Conservation (phyloP, 768 basidiomycete species). For the Boletus tomentosulus region DNA sequence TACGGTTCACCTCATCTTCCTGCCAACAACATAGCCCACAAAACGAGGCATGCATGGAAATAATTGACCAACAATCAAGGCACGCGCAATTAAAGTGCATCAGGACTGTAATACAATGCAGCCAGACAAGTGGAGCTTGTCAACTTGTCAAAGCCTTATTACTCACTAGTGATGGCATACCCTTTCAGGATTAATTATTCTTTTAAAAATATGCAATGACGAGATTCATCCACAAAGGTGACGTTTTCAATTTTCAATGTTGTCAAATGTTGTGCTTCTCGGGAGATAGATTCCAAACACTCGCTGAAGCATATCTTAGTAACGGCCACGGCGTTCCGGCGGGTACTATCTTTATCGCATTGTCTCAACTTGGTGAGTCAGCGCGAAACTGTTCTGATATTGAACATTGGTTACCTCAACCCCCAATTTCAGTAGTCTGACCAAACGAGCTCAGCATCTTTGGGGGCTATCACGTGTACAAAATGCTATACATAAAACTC, state of each 20-base stretch:
- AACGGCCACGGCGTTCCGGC: no score
- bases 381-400: neutral
- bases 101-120: no score
- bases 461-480: neutral
- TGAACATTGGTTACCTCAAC: neutral
- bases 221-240: neutral
- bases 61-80: no score
- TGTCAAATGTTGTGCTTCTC: neutral
- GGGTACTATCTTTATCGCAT: neutral
- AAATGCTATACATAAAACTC: neutral
- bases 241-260: neutral
- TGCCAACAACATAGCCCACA: no score
- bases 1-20: no score
- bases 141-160: no score
- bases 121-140: no score
- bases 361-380: neutral
- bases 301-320: no score
- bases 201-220: neutral
- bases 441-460: neutral
- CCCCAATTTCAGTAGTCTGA: constrained; percentile 2
- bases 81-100: no score
- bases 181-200: neutral
- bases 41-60: no score
- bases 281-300: neutral
- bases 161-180: no score